These are phyloP conservation scores for Neotropicomus parvogracilis DNA, from an alignment of 1,284 basidiomycete species.

Conservation along the genomic window DNA sequence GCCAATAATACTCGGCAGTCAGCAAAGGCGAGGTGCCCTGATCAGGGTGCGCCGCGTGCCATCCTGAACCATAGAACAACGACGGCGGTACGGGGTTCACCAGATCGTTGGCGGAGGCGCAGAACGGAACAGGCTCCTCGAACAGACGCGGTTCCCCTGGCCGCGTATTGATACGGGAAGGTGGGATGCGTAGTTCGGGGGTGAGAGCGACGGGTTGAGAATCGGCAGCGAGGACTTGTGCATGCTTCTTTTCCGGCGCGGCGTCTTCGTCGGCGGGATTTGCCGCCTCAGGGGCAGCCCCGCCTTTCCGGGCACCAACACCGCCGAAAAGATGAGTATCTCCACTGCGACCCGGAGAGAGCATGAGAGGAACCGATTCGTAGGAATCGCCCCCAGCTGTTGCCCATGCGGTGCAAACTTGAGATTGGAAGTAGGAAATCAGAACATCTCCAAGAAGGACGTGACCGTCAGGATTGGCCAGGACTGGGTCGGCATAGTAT, in stretches of 20 bases:
- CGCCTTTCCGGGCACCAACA: slow-evolving; percentile 63
- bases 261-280: slow-evolving; percentile 31
- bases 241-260: slow-evolving; percentile 28
- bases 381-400: slow-evolving; percentile 65
- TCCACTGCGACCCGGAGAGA: slow-evolving; percentile 34
- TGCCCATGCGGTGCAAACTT: slow-evolving; percentile 84
- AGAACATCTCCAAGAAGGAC: slow-evolving; percentile 82
- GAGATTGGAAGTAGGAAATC: slow-evolving; percentile 81
- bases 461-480: slow-evolving; percentile 81
- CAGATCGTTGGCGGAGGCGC: slow-evolving; percentile 89
- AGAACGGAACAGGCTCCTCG: slow-evolving; percentile 84
- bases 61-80: slow-evolving; percentile 87
- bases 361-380: slow-evolving; percentile 51
- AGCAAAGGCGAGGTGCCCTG: slow-evolving; percentile 42
- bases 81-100: slow-evolving; percentile 90
- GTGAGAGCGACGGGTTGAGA: slow-evolving; percentile 31
- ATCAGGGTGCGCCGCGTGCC: slow-evolving; percentile 73
- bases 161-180: slow-evolving; percentile 69
- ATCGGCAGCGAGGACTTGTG: slow-evolving; percentile 8
- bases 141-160: slow-evolving; percentile 58
- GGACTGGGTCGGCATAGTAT: slow-evolving; percentile 79
- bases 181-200: slow-evolving; percentile 58
- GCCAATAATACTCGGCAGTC: slow-evolving; percentile 82
- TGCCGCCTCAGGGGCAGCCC: slow-evolving; percentile 43
- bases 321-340: slow-evolving; percentile 67